Evolutionary conservation across 1,139 yeast species (phyloP), one percentile per base, ranked within the genome.

Genomic region (Sugiyamaella pinicola): DNA sequence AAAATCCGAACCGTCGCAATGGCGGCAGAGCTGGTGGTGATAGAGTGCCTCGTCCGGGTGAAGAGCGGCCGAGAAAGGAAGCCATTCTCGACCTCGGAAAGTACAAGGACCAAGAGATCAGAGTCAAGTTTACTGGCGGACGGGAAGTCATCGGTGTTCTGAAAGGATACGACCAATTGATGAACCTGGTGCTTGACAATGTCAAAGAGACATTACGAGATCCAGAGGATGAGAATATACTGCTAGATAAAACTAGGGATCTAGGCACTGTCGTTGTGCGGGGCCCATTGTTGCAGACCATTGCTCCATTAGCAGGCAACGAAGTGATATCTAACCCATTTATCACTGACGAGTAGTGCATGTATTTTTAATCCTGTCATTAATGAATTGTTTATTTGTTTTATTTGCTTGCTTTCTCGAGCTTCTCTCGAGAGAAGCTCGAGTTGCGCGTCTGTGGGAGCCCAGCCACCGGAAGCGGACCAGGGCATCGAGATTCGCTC

Each of bases 161-260:
- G 62, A 88, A 87, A 64, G 98, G 99, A 17, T 90, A 80, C 68
- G 99, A 93, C 69, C 95, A 87, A 69, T 78, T 90, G 69, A 86
- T 91, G 95, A 93, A 93, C 72, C 76, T 93, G 62, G 98, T 93
- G 7, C 78, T 93, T 61, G 96, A 90, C 64, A 84, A 90, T 44
- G 91, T 87, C 10, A 78, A 78, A 46, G 97, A 93, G 68, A 61
- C 66, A 1, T 56, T 66, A 31, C 58, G 66, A 45, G 90, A 85
- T 58, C 80, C 84, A 15, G 84, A 82, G 49, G 89, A 84, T 58
- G 83, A 77, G 28, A 76, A 80, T 6, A 71, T 72, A 9, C 67
- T 74, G 12, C 69, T 74, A 49, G 75, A 76, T 39, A 71, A 82
- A 58, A 83, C 87, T 1, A 80, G 97, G 67, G 65, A 69, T 24